A percentile compares a stretch with the other conserved stretches of the same genome.
Conservation (phyloP, 495 filamentous ascomycete genomes). For the Aspergillus kassunensis region DNA sequence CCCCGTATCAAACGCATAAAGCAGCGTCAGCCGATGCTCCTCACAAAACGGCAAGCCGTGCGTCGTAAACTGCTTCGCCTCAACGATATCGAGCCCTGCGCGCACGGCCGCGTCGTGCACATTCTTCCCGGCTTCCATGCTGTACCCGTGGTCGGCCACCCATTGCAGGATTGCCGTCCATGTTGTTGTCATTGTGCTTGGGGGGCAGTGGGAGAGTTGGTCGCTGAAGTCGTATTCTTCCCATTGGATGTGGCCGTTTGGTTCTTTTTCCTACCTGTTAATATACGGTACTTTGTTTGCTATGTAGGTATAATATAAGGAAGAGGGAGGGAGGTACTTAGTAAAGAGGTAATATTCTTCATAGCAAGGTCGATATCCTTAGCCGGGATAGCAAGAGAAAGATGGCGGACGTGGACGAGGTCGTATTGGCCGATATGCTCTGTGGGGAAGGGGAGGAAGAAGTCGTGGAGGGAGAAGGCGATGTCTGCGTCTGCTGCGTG, state of each 20-base stretch:
- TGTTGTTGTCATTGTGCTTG: neutral
- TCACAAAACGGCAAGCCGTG: neutral
- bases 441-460: constrained; percentile 4
- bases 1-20: constrained; percentile 6
- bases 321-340: neutral
- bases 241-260: constrained; percentile 10
- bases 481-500: neutral
- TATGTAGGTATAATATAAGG: too few relatives aligned
- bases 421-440: constrained; percentile 11
- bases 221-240: constrained; percentile 13
- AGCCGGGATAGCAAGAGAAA: neutral
- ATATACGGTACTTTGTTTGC: neutral
- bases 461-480: constrained; percentile 8
- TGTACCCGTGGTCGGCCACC: neutral
- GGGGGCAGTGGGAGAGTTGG: neutral
- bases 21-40: constrained; percentile 2
- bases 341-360: constrained; percentile 1
- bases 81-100: neutral
- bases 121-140: neutral
- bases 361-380: neutral
- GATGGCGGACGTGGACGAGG: constrained; percentile 3
- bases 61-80: neutral
- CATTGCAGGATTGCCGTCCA: neutral
- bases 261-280: constrained; percentile 5
- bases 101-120: neutral